These are phyloP conservation scores for Coleophoma cylindrospora DNA, from an alignment of 2,329 filamentous ascomycete species.

Conservation along the genomic window DNA sequence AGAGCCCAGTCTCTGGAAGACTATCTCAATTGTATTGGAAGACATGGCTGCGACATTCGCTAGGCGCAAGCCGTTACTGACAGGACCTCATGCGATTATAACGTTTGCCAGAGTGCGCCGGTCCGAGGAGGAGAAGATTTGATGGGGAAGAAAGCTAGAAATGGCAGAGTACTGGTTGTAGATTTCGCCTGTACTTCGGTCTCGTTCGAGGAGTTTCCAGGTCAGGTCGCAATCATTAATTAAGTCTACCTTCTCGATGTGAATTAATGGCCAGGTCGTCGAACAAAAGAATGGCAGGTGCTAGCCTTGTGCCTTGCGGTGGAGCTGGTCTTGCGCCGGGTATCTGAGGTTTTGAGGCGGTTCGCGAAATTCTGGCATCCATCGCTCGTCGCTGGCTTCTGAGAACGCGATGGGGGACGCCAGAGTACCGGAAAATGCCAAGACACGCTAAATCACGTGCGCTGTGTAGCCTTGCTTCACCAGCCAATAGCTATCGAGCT, in stretches of 20 bases:
- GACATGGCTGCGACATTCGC: conserved; percentile 52
- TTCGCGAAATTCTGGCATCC: not conserved
- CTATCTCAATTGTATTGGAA: conserved; percentile 55
- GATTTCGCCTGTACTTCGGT: too few relatives aligned
- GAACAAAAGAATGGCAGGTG: too few relatives aligned
- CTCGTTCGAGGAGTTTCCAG: too few relatives aligned
- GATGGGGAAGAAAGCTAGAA: too few relatives aligned
- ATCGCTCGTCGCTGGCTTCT: not conserved
- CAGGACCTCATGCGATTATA: conserved; percentile 16
- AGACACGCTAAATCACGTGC: not conserved
- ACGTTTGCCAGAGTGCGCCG: too few relatives aligned
- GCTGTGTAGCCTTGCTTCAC: not conserved
- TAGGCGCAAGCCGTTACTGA: conserved; percentile 21
- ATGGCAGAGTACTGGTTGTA: too few relatives aligned
- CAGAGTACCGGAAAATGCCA: not conserved
- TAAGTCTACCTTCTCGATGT: too few relatives aligned
- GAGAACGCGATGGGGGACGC: not conserved
- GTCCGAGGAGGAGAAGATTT: too few relatives aligned
- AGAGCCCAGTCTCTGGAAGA: conserved; percentile 53
- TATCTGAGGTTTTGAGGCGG: not conserved
- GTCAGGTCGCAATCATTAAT: too few relatives aligned
- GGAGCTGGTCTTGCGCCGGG: not conserved
- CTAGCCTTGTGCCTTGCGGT: too few relatives aligned
- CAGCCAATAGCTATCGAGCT: too few relatives aligned
- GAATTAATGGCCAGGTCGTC: too few relatives aligned